Conservation (phyloP, 345 rosid genomes). For the Sonneratia caseolaris region DNA sequence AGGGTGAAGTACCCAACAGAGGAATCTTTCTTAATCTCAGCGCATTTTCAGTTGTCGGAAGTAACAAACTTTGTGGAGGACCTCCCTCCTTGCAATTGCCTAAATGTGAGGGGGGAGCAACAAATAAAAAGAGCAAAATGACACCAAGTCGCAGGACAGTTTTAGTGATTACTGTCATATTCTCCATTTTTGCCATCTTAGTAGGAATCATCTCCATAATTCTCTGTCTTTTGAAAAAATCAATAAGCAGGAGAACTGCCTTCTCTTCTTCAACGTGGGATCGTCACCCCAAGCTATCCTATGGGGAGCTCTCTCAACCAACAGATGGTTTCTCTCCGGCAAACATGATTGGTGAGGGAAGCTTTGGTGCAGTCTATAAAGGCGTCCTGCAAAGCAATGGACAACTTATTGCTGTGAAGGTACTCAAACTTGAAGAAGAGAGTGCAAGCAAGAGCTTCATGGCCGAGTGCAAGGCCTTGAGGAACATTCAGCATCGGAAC, state of each 20-base stretch:
- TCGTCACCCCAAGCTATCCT: constrained; percentile 8
- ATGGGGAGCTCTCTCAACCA: constrained; percentile 5
- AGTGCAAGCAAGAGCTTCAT: constrained; percentile 15
- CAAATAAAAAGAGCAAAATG: neutral
- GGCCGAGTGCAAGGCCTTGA: constrained; percentile 15
- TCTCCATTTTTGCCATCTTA: neutral
- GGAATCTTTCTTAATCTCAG: neutral
- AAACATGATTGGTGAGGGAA: constrained; percentile 15
- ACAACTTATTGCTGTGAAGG: constrained; percentile 14
- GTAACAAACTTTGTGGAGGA: neutral
- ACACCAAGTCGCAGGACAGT: neutral
- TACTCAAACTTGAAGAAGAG: constrained; percentile 10
- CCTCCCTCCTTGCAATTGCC: neutral
- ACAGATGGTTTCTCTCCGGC: constrained; percentile 15
- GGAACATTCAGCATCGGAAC: constrained; percentile 14
- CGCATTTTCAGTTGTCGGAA: neutral
- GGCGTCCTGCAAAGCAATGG: constrained; percentile 1
- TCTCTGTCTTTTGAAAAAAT: neutral
- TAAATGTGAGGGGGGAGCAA: neutral
- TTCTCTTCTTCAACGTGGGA: neutral
- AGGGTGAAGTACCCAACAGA: constrained; percentile 4
- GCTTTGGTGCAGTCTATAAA: constrained; percentile 12
- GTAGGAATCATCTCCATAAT: neutral
- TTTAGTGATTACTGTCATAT: neutral
- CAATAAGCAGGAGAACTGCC: neutral